Conservation (phyloP, 2,329 filamentous ascomycete genomes). For the Amesomyces nigricolor region DNA sequence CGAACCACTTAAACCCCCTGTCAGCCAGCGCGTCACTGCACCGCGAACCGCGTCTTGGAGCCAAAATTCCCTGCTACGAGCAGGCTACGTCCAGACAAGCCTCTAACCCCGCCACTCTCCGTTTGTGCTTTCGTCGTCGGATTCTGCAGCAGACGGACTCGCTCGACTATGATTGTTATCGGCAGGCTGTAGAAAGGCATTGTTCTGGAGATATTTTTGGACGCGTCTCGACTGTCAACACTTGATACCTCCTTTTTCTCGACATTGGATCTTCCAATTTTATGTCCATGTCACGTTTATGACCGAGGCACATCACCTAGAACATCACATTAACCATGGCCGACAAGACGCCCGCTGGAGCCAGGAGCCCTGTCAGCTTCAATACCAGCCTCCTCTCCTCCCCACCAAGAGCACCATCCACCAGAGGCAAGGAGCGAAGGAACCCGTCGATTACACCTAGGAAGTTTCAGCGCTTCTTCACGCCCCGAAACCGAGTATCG, state of each 20-base stretch:
- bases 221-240: too few relatives aligned
- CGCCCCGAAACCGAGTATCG: constrained; percentile 41
- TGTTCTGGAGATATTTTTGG: neutral
- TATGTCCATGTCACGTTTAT: neutral
- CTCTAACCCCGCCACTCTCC: neutral
- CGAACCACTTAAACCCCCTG: constrained; percentile 17
- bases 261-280: neutral
- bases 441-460: constrained; percentile 50
- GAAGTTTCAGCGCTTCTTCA: constrained; percentile 50
- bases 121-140: neutral
- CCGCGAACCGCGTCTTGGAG: constrained; percentile 24
- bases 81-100: neutral
- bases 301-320: neutral
- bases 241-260: neutral
- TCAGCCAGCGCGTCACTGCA: constrained; percentile 21
- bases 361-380: constrained; percentile 23
- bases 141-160: neutral
- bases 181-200: neutral
- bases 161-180: neutral
- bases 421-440: constrained; percentile 40
- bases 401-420: constrained; percentile 25
- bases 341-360: constrained; percentile 17
- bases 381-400: constrained; percentile 26
- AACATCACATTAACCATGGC: constrained; percentile 13
- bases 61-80: constrained; percentile 8